These are phyloP conservation scores for Paraphysoderma sedebokerense DNA, from an alignment of 371 early-diverging fungal genomes.

Conservation along the genomic window DNA sequence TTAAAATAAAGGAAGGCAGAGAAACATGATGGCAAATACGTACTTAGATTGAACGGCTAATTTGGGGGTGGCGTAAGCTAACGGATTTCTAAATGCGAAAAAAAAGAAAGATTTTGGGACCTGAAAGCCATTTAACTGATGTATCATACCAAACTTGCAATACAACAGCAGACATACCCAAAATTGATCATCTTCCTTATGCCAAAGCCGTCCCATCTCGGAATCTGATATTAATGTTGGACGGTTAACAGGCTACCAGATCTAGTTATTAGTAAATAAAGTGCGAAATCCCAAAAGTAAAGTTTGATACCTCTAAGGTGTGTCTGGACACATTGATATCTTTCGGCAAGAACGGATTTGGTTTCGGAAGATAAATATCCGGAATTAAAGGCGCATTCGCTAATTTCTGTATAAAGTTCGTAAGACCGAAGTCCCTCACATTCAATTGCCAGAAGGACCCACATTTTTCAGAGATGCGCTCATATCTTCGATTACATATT, in stretches of 20 bases:
- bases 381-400: constrained; percentile 13
- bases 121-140: background rate
- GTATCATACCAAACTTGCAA: background rate
- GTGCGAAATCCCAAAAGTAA: too few species aligned
- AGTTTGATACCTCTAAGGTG: background rate
- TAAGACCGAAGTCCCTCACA: too few species aligned
- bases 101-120: too few species aligned
- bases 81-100: constrained; percentile 28
- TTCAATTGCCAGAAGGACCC: constrained; percentile 1
- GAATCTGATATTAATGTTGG: constrained; percentile 44
- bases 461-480: constrained; percentile 32
- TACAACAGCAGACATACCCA: constrained; percentile 9
- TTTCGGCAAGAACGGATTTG: constrained; percentile 69
- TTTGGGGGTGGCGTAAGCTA: constrained; percentile 39
- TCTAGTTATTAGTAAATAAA: constrained; percentile 35
- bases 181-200: constrained; percentile 84
- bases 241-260: constrained; percentile 14
- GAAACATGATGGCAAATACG: background rate
- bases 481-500: constrained; percentile 54
- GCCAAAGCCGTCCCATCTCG: constrained; percentile 58
- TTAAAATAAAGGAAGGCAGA: background rate
- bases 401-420: background rate
- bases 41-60: constrained; percentile 29
- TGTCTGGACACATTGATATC: constrained; percentile 11
- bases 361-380: constrained; percentile 47